These are phyloP conservation scores for Penicillium argentinense DNA, from an alignment of 495 filamentous ascomycete species.

Conservation along the genomic window DNA sequence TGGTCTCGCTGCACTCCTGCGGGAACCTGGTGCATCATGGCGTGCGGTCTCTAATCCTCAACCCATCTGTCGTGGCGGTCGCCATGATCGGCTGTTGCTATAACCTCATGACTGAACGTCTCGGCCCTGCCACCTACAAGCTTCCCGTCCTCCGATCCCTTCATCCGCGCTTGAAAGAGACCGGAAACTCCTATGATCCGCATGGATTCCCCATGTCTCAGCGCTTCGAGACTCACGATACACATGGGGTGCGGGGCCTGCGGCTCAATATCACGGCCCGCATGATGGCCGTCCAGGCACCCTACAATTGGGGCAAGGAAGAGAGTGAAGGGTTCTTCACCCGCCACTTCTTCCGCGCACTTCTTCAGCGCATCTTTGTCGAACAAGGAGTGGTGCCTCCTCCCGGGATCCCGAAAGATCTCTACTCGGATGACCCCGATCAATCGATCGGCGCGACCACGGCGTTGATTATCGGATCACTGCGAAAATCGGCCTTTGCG, in stretches of 20 bases:
- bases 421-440: background rate
- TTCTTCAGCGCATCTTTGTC: slow-evolving; percentile 88
- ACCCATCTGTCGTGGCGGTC: slow-evolving; percentile 79
- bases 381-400: slow-evolving; percentile 72
- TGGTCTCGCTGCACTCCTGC: slow-evolving; percentile 94
- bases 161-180: slow-evolving; percentile 56
- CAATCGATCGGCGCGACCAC: slow-evolving; percentile 15
- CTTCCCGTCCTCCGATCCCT: slow-evolving; percentile 62
- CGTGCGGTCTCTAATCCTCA: slow-evolving; percentile 78
- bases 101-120: slow-evolving; percentile 88
- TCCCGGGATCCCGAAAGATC: slow-evolving; percentile 31
- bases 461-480: slow-evolving; percentile 75
- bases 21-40: slow-evolving; percentile 94
- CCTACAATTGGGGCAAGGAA: slow-evolving; percentile 79
- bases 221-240: slow-evolving; percentile 56
- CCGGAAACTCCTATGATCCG: slow-evolving; percentile 68
- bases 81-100: slow-evolving; percentile 98
- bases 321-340: slow-evolving; percentile 90
- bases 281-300: slow-evolving; percentile 96
- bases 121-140: slow-evolving; percentile 85
- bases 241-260: slow-evolving; percentile 57
- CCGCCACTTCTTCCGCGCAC: slow-evolving; percentile 87
- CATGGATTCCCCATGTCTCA: slow-evolving; percentile 93
- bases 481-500: slow-evolving; percentile 76
- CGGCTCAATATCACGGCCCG: slow-evolving; percentile 92